phyloP scores from a whole-genome alignment of 495 filamentous ascomycete genomes.

The Neurospora sp. region DNA sequence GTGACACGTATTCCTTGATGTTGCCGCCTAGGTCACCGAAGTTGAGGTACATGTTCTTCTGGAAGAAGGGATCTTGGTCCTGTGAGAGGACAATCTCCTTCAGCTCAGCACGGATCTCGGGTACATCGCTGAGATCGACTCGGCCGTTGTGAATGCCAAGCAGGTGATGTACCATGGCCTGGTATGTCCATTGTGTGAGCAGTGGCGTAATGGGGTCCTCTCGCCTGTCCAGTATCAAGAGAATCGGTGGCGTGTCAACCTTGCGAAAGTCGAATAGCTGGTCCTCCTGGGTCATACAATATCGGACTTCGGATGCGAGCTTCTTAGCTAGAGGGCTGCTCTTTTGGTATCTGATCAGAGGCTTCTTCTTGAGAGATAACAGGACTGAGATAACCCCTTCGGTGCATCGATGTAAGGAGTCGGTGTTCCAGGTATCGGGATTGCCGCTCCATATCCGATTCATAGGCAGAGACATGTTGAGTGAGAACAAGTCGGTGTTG shows the following conservation, averaged over 20 bases:
- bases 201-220: conserved; percentile 96
- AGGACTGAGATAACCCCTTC: conserved; percentile 80
- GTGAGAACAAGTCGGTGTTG: conserved; percentile 85
- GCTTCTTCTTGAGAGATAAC: conserved; percentile 88
- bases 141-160: conserved; percentile 88
- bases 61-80: conserved; percentile 98
- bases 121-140: conserved; percentile 77
- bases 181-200: conserved; percentile 96
- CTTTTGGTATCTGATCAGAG: conserved; percentile 87
- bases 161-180: conserved; percentile 97
- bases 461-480: conserved; percentile 64
- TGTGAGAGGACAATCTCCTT: conserved; percentile 94
- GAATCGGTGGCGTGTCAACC: conserved; percentile 87
- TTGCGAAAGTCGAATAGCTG: conserved; percentile 95
- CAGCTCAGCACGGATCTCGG: conserved; percentile 81
- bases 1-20: conserved; percentile 97
- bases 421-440: conserved; percentile 83
- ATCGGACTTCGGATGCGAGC: conserved; percentile 81
- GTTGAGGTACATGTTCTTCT: conserved; percentile 99
- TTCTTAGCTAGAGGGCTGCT: conserved; percentile 87
- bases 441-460: conserved; percentile 69
- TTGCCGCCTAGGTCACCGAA: conserved; percentile 96
- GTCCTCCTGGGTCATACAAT: conserved; percentile 90
- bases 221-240: conserved; percentile 81
- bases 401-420: conserved; percentile 70